phyloP scores from a whole-genome alignment of 2,329 filamentous ascomycete genomes.

The Aspergillus fijiensis region DNA sequence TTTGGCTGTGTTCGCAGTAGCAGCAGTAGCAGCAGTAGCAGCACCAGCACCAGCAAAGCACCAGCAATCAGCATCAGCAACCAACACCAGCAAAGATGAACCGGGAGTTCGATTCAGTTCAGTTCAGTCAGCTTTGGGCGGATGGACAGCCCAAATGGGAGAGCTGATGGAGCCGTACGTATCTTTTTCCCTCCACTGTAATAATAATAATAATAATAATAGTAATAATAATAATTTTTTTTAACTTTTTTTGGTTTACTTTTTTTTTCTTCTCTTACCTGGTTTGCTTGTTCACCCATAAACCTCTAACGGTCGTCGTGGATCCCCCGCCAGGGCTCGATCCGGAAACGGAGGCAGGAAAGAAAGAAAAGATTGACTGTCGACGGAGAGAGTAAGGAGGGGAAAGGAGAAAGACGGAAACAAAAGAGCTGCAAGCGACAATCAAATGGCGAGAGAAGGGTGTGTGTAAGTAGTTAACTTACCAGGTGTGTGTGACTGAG shows the following conservation, averaged over 20 bases:
- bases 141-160: slow-evolving; percentile 18
- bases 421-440: slow-evolving; percentile 16
- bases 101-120: slow-evolving; percentile 7
- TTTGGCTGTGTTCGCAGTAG: neutral
- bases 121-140: slow-evolving; percentile 18
- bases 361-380: slow-evolving; percentile 14
- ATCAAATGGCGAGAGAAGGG: slow-evolving; percentile 4
- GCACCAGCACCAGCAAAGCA: neutral
- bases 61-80: slow-evolving; percentile 6
- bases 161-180: slow-evolving; percentile 16
- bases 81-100: neutral
- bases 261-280: slow-evolving; percentile 15
- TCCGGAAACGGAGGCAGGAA: slow-evolving; percentile 35
- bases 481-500: neutral
- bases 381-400: slow-evolving; percentile 15
- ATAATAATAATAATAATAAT: slow-evolving; percentile 16
- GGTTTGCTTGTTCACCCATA: slow-evolving; percentile 12
- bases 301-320: slow-evolving; percentile 32
- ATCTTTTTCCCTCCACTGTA: slow-evolving; percentile 12
- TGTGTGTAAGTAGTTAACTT: too few relatives aligned
- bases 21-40: neutral
- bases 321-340: slow-evolving; percentile 36
- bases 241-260: slow-evolving; percentile 9
- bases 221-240: slow-evolving; percentile 13
- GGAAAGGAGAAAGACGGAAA: neutral